Conservation (phyloP, 306 rosid genomes). For the Ammopiptanthus mongolicus region DNA sequence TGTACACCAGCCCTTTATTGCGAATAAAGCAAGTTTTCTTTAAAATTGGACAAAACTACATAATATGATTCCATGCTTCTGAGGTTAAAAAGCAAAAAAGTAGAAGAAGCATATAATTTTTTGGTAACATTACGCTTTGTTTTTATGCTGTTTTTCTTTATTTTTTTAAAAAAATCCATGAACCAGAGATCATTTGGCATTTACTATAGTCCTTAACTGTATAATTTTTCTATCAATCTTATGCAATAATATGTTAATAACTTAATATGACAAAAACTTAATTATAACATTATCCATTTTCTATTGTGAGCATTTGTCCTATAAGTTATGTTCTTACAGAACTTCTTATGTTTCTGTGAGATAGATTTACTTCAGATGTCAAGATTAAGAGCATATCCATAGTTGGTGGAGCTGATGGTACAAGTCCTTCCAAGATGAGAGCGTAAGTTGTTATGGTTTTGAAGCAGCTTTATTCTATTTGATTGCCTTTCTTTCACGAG, state of each 20-base stretch:
- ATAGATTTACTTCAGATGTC: slow-evolving; percentile 92
- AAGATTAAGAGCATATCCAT: slow-evolving; percentile 91
- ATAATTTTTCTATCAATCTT: not conserved
- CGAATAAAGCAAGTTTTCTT: not conserved
- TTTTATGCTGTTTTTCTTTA: not conserved
- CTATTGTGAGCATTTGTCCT: not conserved
- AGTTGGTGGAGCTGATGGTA: slow-evolving; percentile 79
- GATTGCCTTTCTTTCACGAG: not conserved
- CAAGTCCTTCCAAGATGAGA: slow-evolving; percentile 93
- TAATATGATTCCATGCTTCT: not conserved
- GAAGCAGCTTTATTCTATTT: slow-evolving; percentile 17
- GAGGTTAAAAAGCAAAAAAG: not conserved
- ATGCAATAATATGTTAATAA: not conserved
- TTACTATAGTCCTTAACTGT: not conserved
- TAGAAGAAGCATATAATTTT: not conserved
- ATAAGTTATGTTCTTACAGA: slow-evolving; percentile 11
- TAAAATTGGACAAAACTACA: not conserved
- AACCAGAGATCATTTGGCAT: not conserved
- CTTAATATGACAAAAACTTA: not conserved
- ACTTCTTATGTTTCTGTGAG: slow-evolving; percentile 3
- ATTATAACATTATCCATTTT: not conserved
- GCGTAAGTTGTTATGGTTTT: slow-evolving; percentile 53
- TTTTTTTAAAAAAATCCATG: not conserved
- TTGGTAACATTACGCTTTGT: not conserved
- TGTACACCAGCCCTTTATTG: not conserved